A percentile compares a stretch with the other conserved stretches of the same genome.
Conservation (phyloP, 208 protist species). For the Trypanosoma theileri region DNA sequence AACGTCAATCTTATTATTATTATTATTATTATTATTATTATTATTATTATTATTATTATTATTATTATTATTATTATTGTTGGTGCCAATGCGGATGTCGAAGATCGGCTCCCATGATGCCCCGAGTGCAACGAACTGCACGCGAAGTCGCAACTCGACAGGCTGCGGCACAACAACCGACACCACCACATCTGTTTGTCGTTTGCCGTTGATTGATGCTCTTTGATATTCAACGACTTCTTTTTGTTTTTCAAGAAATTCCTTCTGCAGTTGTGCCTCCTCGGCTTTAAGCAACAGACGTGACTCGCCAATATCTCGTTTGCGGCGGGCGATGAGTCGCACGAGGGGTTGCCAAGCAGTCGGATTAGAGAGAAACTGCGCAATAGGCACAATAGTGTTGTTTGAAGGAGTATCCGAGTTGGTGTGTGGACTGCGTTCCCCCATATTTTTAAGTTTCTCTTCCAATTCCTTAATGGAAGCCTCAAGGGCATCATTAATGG, state of each 20-base stretch:
- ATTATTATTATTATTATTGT: too few species aligned
- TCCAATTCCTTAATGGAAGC: slow-evolving; percentile 12
- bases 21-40: too few species aligned
- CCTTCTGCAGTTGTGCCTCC: not conserved
- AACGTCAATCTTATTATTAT: slow-evolving; percentile 26
- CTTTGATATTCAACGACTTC: not conserved
- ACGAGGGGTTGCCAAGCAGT: not conserved
- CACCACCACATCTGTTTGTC: slow-evolving; percentile 13
- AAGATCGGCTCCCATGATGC: slow-evolving; percentile 48
- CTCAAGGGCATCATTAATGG: slow-evolving; percentile 10
- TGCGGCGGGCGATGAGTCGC: slow-evolving; percentile 13
- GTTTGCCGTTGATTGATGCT: not conserved
- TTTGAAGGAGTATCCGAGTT: too few species aligned
- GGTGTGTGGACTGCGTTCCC: not conserved
- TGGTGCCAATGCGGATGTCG: slow-evolving; percentile 47
- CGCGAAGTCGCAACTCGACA: slow-evolving; percentile 31
- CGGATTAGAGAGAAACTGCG: slow-evolving; percentile 14
- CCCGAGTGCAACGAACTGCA: slow-evolving; percentile 42
- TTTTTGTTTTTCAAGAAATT: not conserved
- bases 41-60: too few species aligned
- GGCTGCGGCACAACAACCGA: slow-evolving; percentile 9
- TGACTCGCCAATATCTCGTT: slow-evolving; percentile 1
- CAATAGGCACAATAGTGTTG: not conserved
- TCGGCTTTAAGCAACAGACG: not conserved
- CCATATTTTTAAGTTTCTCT: slow-evolving; percentile 8